Base-by-base conservation (phyloP, 495 filamentous ascomycete species). In the Neurospora sp. region DNA sequence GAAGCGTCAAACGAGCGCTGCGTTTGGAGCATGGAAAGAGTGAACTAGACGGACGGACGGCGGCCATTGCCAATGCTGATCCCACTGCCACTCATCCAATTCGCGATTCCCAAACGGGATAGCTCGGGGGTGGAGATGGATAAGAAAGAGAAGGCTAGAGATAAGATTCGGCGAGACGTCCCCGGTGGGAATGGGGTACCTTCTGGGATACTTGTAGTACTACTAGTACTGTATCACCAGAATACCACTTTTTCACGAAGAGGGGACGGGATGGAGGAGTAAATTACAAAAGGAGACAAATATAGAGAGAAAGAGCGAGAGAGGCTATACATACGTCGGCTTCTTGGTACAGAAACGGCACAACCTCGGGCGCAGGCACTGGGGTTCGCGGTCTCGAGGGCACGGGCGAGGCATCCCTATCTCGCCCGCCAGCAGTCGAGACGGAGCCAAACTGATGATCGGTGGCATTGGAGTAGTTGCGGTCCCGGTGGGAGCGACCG, bases 261-360 rank as follows among this genome's bases (percentile, higher is more conserved):
- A 53, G n/a, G 45, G 45, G 45, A 31, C 9, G 31, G 16, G 45
- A 31, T 20, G 31, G 16, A 48, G 44, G 40, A 22, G 45, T 12
- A 22, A 41, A 75, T 70, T 69, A 61, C 48, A 61, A 70, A 69
- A 35, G 10, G 69, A 39, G 40, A 68, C 10, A 42, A 74, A 65
- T 48, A 70, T 37, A 70, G 59, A 35, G 31, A 71, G 40, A 41
- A 35, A 45, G 74, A 71, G 48, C 69, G 73, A 68, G 37, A 71
- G 74, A 70, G 74, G 71, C 65, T 70, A 68, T 61, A 82, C 89
- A 83, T 80, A 92, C 91, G 79, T 94, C 89, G 74, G 87, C 89
- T 78, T 96, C 93, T 82, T 99, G 96, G 81, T 94, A 98, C 61
- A 96, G 84, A 89, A 97, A 99, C 14, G 96, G 96, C 31, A 95